These are phyloP conservation scores for Melanomma pulvis-pyrius DNA, from an alignment of 495 filamentous ascomycete species.

Conservation along the genomic window DNA sequence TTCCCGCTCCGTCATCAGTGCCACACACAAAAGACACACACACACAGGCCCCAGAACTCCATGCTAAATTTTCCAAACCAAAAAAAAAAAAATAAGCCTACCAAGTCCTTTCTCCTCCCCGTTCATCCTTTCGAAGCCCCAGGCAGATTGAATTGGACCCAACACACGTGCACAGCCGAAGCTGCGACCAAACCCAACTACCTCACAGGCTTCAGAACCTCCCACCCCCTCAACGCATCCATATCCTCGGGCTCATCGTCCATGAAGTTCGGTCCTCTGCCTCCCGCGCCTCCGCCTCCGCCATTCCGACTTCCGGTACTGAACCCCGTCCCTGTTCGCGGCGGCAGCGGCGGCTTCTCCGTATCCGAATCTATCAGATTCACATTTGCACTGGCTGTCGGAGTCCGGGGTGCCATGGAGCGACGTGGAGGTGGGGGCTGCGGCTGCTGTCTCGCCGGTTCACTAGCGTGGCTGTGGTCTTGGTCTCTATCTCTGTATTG, in stretches of 20 bases:
- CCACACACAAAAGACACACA: no score
- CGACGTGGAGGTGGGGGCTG: constrained; percentile 29
- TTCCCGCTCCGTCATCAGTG: background rate
- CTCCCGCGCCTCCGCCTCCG: constrained; percentile 7
- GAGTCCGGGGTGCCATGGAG: constrained; percentile 3
- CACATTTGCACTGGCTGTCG: background rate
- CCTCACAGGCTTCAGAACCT: constrained; percentile 36
- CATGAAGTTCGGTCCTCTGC: constrained; percentile 23
- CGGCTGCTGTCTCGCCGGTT: constrained; percentile 4
- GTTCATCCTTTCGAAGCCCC: no score
- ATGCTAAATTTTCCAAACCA: background rate
- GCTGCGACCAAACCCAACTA: background rate
- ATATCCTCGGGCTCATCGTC: constrained; percentile 36
- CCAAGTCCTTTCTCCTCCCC: no score
- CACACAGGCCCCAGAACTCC: background rate
- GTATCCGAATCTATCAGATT: constrained; percentile 14
- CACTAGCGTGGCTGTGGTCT: no score
- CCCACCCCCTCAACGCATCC: constrained; percentile 39
- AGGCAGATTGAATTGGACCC: no score
- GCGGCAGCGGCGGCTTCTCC: constrained; percentile 36
- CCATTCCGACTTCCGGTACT: constrained; percentile 18
- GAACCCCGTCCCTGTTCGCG: constrained; percentile 32
- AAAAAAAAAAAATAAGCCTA: no score
- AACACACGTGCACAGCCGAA: no score
- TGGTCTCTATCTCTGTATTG: constrained; percentile 16